Conservation (phyloP, 31 red algal genomes). For the Endocladia muricata region DNA sequence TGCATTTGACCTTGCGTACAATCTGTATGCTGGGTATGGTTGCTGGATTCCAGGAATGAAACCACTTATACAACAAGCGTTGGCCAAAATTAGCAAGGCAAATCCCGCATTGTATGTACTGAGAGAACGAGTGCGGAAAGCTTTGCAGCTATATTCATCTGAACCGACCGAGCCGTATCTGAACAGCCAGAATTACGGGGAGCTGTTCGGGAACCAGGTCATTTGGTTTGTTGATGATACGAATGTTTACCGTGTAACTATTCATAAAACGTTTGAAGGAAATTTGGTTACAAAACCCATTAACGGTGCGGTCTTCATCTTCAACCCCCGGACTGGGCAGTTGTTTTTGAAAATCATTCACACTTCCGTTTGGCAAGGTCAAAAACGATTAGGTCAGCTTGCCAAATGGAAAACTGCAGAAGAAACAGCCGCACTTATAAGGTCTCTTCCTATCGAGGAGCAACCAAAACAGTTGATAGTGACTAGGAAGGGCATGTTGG, state of each 20-base stretch:
- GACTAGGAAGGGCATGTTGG: conserved; percentile 83
- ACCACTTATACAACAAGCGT: conserved; percentile 75
- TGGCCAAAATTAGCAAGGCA: conserved; percentile 87
- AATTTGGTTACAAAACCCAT: conserved; percentile 95
- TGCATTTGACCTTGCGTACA: conserved; percentile 93
- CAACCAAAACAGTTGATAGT: conserved; percentile 93
- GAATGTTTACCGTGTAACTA: conserved; percentile 88
- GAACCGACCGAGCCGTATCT: conserved; percentile 95
- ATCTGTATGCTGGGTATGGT: conserved; percentile 89
- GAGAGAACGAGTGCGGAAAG: conserved; percentile 89
- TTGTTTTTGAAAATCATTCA: conserved; percentile 98
- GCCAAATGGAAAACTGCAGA: conserved; percentile 99
- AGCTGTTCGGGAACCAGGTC: conserved; percentile 84
- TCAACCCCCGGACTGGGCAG: conserved; percentile 92
- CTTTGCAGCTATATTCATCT: conserved; percentile 90
- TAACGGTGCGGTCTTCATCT: conserved; percentile 97
- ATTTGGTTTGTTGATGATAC: conserved; percentile 93
- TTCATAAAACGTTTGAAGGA: conserved; percentile 94
- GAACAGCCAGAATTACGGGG: conserved; percentile 96
- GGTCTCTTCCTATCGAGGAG: conserved; percentile 90
- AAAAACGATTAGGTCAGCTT: conserved; percentile 90
- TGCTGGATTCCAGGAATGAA: conserved; percentile 90
- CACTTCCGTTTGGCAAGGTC: conserved; percentile 88
- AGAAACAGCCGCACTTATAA: conserved; percentile 84
- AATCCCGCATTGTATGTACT: conserved; percentile 92